phyloP scores from a whole-genome alignment of 1,284 basidiomycete species.

The Phenoliferia sp. region DNA sequence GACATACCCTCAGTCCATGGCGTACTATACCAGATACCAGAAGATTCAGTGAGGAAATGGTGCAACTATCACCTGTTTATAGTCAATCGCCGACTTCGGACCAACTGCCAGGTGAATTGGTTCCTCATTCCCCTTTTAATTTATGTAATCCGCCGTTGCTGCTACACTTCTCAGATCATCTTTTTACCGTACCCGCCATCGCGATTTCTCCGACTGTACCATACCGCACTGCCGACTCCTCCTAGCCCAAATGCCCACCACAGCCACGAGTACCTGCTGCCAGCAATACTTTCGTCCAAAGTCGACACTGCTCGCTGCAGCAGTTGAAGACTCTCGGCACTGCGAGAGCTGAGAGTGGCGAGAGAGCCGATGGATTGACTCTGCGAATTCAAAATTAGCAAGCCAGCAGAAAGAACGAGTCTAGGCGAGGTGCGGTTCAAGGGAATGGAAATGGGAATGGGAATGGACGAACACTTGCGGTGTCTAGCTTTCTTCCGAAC shows the following conservation, averaged over 20 bases:
- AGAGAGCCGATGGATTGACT: slow-evolving; percentile 12
- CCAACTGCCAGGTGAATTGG: too few species aligned
- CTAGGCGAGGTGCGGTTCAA: too few species aligned
- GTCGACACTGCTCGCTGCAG: neutral
- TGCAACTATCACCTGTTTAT: too few species aligned
- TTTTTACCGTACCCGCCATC: slow-evolving; percentile 2
- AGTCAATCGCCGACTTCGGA: too few species aligned
- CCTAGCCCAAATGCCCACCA: neutral
- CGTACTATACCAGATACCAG: too few species aligned
- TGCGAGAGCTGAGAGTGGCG: slow-evolving; percentile 15
- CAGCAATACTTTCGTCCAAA: neutral
- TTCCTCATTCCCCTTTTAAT: too few species aligned
- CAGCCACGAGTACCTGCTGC: neutral
- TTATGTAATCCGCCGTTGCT: neutral
- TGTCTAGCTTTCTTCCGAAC: slow-evolving; percentile 22
- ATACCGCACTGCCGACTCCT: neutral
- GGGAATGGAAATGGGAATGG: neutral
- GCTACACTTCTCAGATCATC: slow-evolving; percentile 3
- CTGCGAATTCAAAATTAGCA: neutral
- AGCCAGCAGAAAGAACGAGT: neutral
- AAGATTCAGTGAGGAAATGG: too few species aligned
- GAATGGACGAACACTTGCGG: slow-evolving; percentile 10
- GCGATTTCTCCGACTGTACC: neutral
- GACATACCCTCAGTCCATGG: too few species aligned
- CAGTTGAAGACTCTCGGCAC: slow-evolving; percentile 12